Conservation (phyloP, 352 stramenopile genomes). For the Globisporangium abappressorium region DNA sequence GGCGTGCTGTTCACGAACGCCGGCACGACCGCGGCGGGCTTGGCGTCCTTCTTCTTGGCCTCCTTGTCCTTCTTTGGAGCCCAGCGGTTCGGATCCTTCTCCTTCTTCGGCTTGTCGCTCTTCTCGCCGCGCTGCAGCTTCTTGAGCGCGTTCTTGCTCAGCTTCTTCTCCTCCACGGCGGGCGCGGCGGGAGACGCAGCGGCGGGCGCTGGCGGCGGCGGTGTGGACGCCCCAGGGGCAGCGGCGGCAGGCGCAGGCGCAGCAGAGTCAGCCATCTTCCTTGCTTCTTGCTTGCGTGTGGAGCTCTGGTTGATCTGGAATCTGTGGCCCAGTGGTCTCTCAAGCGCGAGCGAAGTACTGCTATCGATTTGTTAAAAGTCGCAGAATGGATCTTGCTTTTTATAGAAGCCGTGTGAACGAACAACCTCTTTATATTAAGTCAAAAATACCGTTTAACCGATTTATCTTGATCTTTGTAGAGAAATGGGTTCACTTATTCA, state of each 20-base stretch:
- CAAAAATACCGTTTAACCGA: neutral
- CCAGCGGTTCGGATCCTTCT: constrained; percentile 93
- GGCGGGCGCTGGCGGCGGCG: constrained; percentile 15
- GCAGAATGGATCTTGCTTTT: neutral
- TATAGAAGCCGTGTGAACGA: neutral
- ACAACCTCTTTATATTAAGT: neutral
- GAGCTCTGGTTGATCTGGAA: neutral
- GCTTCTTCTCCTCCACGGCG: constrained; percentile 50
- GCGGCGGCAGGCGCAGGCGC: neutral
- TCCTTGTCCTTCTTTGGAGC: constrained; percentile 86
- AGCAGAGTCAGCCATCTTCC: constrained; percentile 17
- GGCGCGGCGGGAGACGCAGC: neutral
- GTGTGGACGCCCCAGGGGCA: constrained; percentile 9
- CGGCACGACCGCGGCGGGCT: constrained; percentile 23
- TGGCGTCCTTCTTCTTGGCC: constrained; percentile 75
- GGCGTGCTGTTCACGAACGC: constrained; percentile 93
- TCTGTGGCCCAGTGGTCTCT: constrained; percentile 5
- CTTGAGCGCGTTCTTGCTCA: constrained; percentile 97
- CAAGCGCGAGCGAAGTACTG: neutral
- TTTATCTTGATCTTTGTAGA: neutral
- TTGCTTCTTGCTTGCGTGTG: neutral
- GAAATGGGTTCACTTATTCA: neutral
- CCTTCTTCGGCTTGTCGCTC: constrained; percentile 90
- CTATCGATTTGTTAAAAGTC: neutral
- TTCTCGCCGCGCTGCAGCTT: constrained; percentile 90